Evolutionary conservation across 2,329 filamentous ascomycete species (phyloP), one percentile per base, ranked within the genome.

Genomic region (Daldinia sp.): DNA sequence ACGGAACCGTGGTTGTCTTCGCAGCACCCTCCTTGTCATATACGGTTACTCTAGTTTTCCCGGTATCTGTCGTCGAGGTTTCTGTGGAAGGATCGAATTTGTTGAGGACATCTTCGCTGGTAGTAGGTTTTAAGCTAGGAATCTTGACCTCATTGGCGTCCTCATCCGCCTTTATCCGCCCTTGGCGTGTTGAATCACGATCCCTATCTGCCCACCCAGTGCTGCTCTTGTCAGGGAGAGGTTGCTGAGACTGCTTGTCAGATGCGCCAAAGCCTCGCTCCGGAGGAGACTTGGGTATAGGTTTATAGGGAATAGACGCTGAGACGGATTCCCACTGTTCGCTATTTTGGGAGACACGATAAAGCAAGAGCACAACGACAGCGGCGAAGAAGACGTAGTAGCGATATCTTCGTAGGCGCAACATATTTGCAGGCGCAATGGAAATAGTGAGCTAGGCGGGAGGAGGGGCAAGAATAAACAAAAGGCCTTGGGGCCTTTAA

Each of bases 321-420:
- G 74, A 67, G 20, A 72, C 70, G 6, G 76, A 56, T 35, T 77
- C 73, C 76, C 76, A 77, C 70, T 74, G 71, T 26, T 74, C 69
- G 61, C 68, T 75, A 15, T 75, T 72, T 57, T 68, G 67, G 18
- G 72, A 70, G 37, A 73, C 66, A 18, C 70, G 73, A 46, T 74
- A 77, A 15, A 77, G 55, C 10, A 77, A 53, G 60, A 77, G 73
- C 5, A 77, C 72, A 37, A 76, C 59, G 20, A 76, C 64, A 33
- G 74, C 72, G 26, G 76, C 73, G 33, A 74, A 74, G 35, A 77
- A 73, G 42, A 74, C 72, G 55, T 75, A 77, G 60, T 76, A 76
- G 44, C 76, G 75, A 44, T 76, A 77, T 73, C 74, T 74, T 30
- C 76, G 74, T 67, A 77, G 23, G 59, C 73, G 76, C 28, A 75